These are phyloP conservation scores for Perilla frutescens DNA, from an alignment of 257 asterid genomes.

Conservation along the genomic window DNA sequence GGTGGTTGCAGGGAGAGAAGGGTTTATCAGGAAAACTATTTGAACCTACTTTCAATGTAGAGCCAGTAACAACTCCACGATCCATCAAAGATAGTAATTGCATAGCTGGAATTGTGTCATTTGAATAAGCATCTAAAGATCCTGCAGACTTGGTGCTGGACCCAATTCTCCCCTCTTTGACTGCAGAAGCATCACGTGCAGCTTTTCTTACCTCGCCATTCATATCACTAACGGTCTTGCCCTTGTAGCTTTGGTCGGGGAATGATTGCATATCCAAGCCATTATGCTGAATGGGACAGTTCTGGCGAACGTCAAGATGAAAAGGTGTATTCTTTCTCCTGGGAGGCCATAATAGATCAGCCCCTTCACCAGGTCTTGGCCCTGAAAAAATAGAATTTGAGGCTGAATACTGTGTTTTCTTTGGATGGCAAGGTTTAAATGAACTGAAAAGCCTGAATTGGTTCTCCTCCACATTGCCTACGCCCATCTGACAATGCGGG, in stretches of 20 bases:
- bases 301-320: conserved; percentile 38
- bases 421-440: conserved; percentile 46
- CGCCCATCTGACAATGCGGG: conserved; percentile 38
- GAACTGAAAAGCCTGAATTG: conserved; percentile 45
- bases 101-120: conserved; percentile 86
- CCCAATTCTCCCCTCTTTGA: conserved; percentile 37
- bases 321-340: conserved; percentile 44
- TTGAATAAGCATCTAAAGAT: conserved; percentile 56
- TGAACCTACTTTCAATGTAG: conserved; percentile 46
- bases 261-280: conserved; percentile 32
- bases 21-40: conserved; percentile 52
- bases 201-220: conserved; percentile 37
- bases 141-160: conserved; percentile 39
- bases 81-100: conserved; percentile 81
- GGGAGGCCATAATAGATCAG: conserved; percentile 49
- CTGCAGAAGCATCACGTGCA: conserved; percentile 25
- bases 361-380: conserved; percentile 37
- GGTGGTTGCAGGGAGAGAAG: conserved; percentile 52
- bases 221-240: conserved; percentile 40
- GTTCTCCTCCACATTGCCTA: conserved; percentile 30
- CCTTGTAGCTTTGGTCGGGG: conserved; percentile 35
- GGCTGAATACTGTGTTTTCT: conserved; percentile 42
- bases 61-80: conserved; percentile 44
- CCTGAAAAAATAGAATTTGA: conserved; percentile 42
- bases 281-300: conserved; percentile 38